These are phyloP conservation scores for Sclerotinia sclerotiorum DNA, from an alignment of 2,329 filamentous ascomycete genomes.

Conservation along the genomic window DNA sequence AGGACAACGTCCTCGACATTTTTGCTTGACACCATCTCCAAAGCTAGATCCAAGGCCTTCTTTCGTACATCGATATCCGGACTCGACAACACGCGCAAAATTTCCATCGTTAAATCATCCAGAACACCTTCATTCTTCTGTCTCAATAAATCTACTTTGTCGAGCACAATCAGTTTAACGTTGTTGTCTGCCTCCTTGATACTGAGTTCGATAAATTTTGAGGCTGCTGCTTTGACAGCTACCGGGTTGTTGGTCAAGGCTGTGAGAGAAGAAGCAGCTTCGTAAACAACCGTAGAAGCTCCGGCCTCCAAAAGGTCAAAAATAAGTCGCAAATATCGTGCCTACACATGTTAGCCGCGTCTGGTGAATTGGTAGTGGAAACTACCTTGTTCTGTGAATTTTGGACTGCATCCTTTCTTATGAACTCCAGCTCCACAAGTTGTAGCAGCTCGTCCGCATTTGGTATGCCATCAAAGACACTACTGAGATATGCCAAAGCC, in stretches of 20 bases:
- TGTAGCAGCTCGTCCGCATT: slow-evolving; percentile 94
- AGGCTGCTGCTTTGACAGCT: slow-evolving; percentile 92
- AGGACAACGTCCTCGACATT: slow-evolving; percentile 98
- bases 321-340: slow-evolving; percentile 87
- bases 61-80: slow-evolving; percentile 93
- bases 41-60: slow-evolving; percentile 84
- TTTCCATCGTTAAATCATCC: slow-evolving; percentile 95
- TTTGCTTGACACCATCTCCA: slow-evolving; percentile 98
- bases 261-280: slow-evolving; percentile 92
- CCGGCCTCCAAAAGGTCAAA: slow-evolving; percentile 94
- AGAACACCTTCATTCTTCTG: slow-evolving; percentile 87
- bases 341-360: slow-evolving; percentile 50
- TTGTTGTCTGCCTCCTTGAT: slow-evolving; percentile 99
- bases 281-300: slow-evolving; percentile 93
- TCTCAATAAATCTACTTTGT: slow-evolving; percentile 84
- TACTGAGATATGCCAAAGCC: slow-evolving; percentile 81
- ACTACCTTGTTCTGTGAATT: slow-evolving; percentile 90
- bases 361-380: slow-evolving; percentile 11
- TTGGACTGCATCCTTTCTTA: slow-evolving; percentile 93
- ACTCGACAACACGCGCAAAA: slow-evolving; percentile 89
- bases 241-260: slow-evolving; percentile 94
- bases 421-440: slow-evolving; percentile 93
- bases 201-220: slow-evolving; percentile 93
- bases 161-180: slow-evolving; percentile 96
- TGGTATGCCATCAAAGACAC: slow-evolving; percentile 87